Percentiles rank a stretch among this genome's conserved stretches.
Conservation (phyloP, 2,329 filamentous ascomycete genomes). For the Xylaria sp. region DNA sequence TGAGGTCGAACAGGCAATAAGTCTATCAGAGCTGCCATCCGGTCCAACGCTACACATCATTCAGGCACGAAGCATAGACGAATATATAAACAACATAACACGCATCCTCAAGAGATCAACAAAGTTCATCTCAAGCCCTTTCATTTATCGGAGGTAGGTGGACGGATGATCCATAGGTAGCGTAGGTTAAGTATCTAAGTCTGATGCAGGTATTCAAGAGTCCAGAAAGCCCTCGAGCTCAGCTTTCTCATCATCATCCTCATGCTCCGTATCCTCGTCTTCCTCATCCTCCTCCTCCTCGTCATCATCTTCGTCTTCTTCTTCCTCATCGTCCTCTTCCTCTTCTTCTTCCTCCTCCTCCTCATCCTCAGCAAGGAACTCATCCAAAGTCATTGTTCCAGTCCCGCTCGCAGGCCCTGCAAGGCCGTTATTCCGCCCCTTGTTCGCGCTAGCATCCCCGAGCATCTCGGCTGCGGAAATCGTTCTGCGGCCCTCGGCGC, state of each 20-base stretch:
- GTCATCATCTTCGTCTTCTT: slow-evolving; percentile 43
- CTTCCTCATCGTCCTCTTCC: slow-evolving; percentile 42
- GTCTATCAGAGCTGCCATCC: too few species aligned
- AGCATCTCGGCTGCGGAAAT: slow-evolving; percentile 59
- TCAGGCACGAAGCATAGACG: too few species aligned
- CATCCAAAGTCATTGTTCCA: slow-evolving; percentile 75
- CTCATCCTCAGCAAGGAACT: slow-evolving; percentile 74
- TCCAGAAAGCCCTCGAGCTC: slow-evolving; percentile 38
- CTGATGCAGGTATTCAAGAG: slow-evolving; percentile 21
- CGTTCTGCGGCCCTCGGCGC: slow-evolving; percentile 38
- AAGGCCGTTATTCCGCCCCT: slow-evolving; percentile 44
- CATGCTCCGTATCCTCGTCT: slow-evolving; percentile 39
- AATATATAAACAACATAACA: too few species aligned
- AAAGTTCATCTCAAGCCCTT: too few species aligned
- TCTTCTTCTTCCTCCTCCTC: slow-evolving; percentile 48
- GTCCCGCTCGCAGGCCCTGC: slow-evolving; percentile 36
- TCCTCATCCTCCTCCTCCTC: slow-evolving; percentile 38
- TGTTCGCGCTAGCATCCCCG: slow-evolving; percentile 46
- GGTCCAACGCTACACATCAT: too few species aligned
- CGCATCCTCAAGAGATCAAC: too few species aligned
- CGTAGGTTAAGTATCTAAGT: not conserved
- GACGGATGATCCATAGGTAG: too few species aligned
- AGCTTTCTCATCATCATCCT: slow-evolving; percentile 40
- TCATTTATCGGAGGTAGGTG: too few species aligned
- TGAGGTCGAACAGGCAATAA: too few species aligned